These are phyloP conservation scores for Fraxinus americana DNA, from an alignment of 257 asterid genomes.

Conservation along the genomic window DNA sequence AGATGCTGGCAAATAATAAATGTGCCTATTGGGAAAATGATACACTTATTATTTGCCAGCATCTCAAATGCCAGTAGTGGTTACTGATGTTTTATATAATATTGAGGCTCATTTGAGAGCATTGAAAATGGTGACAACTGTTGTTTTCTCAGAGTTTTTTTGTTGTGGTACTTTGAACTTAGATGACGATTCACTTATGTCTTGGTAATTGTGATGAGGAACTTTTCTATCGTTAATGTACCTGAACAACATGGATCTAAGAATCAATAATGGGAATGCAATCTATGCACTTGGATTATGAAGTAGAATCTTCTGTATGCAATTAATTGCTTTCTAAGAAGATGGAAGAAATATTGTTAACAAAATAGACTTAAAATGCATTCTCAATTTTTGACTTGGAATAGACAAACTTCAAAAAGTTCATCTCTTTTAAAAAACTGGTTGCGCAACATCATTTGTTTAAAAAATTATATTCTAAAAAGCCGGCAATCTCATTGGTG, in stretches of 20 bases:
- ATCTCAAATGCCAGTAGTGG: neutral
- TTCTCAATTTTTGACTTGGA: slow-evolving; percentile 20
- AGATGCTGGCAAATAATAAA: neutral
- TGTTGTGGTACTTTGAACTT: neutral
- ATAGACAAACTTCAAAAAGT: slow-evolving; percentile 7
- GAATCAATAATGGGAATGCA: neutral
- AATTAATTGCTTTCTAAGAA: slow-evolving; percentile 4
- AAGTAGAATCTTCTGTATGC: neutral
- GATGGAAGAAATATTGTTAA: neutral
- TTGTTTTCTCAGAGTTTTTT: neutral
- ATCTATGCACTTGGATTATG: slow-evolving; percentile 23
- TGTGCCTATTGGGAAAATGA: neutral
- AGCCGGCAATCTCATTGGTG: neutral
- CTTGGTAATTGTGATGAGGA: neutral
- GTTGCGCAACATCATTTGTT: neutral
- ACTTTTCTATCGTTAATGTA: neutral
- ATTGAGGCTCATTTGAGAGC: neutral
- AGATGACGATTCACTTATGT: neutral
- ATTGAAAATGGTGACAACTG: neutral
- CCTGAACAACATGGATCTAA: neutral
- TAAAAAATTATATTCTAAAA: neutral
- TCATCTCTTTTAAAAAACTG: slow-evolving; percentile 1
- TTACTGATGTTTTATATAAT: slow-evolving; percentile 1
- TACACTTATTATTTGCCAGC: neutral
- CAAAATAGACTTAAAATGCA: neutral